Evolutionary conservation across 129 eudicot species (phyloP).

Genomic region (Flaveria bidentis): DNA sequence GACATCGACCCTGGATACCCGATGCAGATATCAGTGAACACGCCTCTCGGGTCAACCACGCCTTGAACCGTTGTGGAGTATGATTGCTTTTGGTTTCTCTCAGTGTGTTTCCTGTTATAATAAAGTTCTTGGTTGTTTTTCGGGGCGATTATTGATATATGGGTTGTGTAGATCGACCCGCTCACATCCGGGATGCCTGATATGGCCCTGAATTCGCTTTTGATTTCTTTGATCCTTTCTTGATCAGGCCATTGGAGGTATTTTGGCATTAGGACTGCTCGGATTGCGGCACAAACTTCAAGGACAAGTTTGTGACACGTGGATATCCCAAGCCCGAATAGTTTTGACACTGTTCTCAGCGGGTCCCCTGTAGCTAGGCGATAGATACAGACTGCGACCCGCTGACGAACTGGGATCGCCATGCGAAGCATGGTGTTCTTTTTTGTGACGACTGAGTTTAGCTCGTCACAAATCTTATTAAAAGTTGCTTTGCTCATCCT

Average conservation of each 20-base stretch:
- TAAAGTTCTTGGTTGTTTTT: slow-evolving; percentile 54
- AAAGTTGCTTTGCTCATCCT: slow-evolving; percentile 68
- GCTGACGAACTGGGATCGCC: slow-evolving; percentile 76
- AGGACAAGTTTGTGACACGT: slow-evolving; percentile 50
- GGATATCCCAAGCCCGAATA: slow-evolving; percentile 72
- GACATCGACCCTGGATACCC: slow-evolving; percentile 83
- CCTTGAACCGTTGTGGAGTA: slow-evolving; percentile 81
- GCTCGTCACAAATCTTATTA: slow-evolving; percentile 29
- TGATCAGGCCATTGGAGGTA: slow-evolving; percentile 71
- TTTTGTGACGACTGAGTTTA: slow-evolving; percentile 50
- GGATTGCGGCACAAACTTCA: slow-evolving; percentile 59
- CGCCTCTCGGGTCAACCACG: slow-evolving; percentile 55
- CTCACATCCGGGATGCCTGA: slow-evolving; percentile 59
- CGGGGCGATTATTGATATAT: slow-evolving; percentile 62
- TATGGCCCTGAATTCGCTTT: slow-evolving; percentile 36
- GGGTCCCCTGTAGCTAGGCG: slow-evolving; percentile 81
- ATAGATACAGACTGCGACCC: slow-evolving; percentile 82
- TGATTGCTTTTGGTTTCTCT: slow-evolving; percentile 68
- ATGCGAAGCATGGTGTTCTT: slow-evolving; percentile 65
- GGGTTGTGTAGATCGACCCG: slow-evolving; percentile 49
- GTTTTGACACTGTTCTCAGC: slow-evolving; percentile 56
- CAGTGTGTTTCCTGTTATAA: slow-evolving; percentile 65
- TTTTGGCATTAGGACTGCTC: slow-evolving; percentile 59
- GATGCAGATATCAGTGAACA: slow-evolving; percentile 63
- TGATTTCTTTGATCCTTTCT: slow-evolving; percentile 32